Percentiles rank a stretch among this genome's conserved stretches.
Conservation (phyloP, 2,329 filamentous ascomycete genomes). For the Claviceps maximensis region DNA sequence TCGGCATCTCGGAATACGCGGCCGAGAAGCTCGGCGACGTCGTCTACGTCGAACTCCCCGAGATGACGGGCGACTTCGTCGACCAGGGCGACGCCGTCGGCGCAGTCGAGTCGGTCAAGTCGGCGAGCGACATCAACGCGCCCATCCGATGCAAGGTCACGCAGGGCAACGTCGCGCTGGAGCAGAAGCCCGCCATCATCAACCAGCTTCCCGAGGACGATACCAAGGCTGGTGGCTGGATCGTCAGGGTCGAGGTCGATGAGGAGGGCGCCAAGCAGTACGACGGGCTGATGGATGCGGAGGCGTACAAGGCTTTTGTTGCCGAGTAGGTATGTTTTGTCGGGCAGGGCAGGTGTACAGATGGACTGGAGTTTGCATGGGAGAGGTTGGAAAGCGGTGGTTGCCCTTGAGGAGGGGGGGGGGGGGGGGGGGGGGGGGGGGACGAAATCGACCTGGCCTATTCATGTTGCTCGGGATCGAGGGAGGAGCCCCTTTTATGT, state of each 20-base stretch:
- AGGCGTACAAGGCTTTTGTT: slow-evolving; percentile 67
- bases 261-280: slow-evolving; percentile 54
- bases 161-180: slow-evolving; percentile 59
- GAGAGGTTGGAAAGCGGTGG: too few species aligned
- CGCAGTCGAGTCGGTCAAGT: slow-evolving; percentile 96
- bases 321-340: slow-evolving; percentile 5
- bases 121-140: slow-evolving; percentile 90
- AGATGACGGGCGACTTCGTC: slow-evolving; percentile 49
- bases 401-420: too few species aligned
- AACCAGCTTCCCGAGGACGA: slow-evolving; percentile 81
- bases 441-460: too few species aligned
- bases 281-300: slow-evolving; percentile 62
- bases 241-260: slow-evolving; percentile 71
- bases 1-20: slow-evolving; percentile 84
- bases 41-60: slow-evolving; percentile 90
- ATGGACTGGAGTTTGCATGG: too few species aligned
- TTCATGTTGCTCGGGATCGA: too few species aligned
- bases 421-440: not conserved
- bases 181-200: slow-evolving; percentile 76
- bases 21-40: slow-evolving; percentile 89
- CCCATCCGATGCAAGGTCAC: slow-evolving; percentile 68
- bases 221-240: slow-evolving; percentile 69
- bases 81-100: slow-evolving; percentile 72
- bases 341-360: too few species aligned
- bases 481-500: too few species aligned